These are phyloP conservation scores for Fusarium sulawesiense DNA, from an alignment of 2,329 filamentous ascomycete species.

Conservation along the genomic window DNA sequence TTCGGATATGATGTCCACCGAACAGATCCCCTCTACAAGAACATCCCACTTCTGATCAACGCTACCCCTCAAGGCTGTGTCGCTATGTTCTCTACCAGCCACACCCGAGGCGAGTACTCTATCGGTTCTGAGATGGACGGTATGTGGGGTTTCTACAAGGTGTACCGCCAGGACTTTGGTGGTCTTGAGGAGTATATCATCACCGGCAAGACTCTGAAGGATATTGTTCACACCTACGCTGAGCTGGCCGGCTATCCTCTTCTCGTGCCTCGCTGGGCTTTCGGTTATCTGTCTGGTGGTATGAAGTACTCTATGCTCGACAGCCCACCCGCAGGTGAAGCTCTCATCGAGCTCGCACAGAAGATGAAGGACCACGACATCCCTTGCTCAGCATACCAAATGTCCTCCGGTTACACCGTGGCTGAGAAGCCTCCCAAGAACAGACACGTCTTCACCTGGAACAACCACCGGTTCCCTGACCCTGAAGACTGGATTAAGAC, in stretches of 20 bases:
- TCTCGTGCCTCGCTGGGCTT: slow-evolving; percentile 76
- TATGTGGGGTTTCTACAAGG: slow-evolving; percentile 80
- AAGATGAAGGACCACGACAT: slow-evolving; percentile 74
- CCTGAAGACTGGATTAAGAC: slow-evolving; percentile 71
- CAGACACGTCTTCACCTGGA: slow-evolving; percentile 77
- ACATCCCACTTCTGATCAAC: slow-evolving; percentile 78
- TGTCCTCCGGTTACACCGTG: slow-evolving; percentile 79
- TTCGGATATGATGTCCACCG: slow-evolving; percentile 79
- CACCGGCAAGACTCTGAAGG: slow-evolving; percentile 72
- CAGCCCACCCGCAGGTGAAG: slow-evolving; percentile 65
- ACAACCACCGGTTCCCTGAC: slow-evolving; percentile 75
- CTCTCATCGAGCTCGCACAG: slow-evolving; percentile 68
- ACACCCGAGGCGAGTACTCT: slow-evolving; percentile 72
- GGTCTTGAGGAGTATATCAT: slow-evolving; percentile 78
- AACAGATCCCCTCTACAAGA: slow-evolving; percentile 80
- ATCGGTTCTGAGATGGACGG: slow-evolving; percentile 80
- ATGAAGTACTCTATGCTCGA: slow-evolving; percentile 66
- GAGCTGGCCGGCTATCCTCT: slow-evolving; percentile 75
- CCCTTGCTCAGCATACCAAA: slow-evolving; percentile 77
- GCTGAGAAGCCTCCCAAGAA: slow-evolving; percentile 75
- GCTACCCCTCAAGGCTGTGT: slow-evolving; percentile 72
- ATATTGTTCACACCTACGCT: slow-evolving; percentile 74
- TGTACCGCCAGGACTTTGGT: slow-evolving; percentile 77
- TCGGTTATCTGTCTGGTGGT: slow-evolving; percentile 77
- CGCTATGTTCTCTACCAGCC: slow-evolving; percentile 74